Evolutionary conservation across 75 land plant genomes (phyloP).

Genomic region (Selaginella tamariscina): DNA sequence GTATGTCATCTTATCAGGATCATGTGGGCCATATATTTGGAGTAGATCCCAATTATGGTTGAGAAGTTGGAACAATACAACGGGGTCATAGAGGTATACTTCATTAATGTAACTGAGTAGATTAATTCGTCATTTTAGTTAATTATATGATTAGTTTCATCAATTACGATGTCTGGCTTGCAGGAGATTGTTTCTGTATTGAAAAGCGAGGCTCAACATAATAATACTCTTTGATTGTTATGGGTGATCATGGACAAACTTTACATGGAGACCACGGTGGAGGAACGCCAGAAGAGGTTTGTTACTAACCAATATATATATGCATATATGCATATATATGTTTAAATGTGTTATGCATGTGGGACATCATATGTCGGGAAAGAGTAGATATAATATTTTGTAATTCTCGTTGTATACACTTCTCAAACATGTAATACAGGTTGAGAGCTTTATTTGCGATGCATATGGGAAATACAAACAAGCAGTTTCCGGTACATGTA

Average conservation of each 20-base stretch:
- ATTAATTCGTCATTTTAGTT: not conserved
- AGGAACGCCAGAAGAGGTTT: slow-evolving; percentile 90
- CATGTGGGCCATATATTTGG: slow-evolving; percentile 98
- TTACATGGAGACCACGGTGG: slow-evolving; percentile 98
- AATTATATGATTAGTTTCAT: not conserved
- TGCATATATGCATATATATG: no score
- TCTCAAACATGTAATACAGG: not conserved
- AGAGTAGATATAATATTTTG: no score
- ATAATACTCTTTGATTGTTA: slow-evolving; percentile 77
- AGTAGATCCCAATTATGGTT: slow-evolving; percentile 67
- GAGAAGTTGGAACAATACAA: slow-evolving; percentile 89
- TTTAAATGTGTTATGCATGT: no score
- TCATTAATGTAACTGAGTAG: not conserved
- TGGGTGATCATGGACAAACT: slow-evolving; percentile 99
- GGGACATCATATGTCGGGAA: no score
- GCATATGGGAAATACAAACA: not conserved
- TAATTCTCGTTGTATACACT: not conserved
- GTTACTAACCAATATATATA: no score
- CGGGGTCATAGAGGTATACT: slow-evolving; percentile 66
- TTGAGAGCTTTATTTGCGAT: not conserved
- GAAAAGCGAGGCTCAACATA: slow-evolving; percentile 54
- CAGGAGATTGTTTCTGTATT: slow-evolving; percentile 66
- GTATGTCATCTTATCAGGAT: slow-evolving; percentile 40
- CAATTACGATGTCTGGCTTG: no score
- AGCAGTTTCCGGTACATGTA: no score